Percentiles rank a stretch among this genome's conserved stretches.
phyloP scores from a whole-genome alignment of 495 filamentous ascomycete genomes.

The Talaromyces adpressus region DNA sequence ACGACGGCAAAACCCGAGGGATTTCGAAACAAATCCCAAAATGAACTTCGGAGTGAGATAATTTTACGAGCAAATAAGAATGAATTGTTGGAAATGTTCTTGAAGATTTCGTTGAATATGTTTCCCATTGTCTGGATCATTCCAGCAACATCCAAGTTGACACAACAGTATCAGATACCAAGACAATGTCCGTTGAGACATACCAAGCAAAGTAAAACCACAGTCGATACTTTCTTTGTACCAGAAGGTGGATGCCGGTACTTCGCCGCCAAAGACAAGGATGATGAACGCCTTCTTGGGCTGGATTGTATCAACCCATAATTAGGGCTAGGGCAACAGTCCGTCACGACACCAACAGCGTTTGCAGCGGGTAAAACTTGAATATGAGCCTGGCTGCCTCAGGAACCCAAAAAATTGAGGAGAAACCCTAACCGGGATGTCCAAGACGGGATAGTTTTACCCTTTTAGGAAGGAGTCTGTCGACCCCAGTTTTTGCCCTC shows the following conservation, averaged over 20 bases:
- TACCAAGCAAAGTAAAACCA: background rate
- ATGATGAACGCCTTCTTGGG: background rate
- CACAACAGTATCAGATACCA: background rate
- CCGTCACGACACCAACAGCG: background rate
- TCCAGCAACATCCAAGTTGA: background rate
- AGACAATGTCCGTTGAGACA: background rate
- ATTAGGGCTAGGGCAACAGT: background rate
- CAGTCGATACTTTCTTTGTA: background rate
- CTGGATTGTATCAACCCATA: background rate
- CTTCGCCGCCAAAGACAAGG: background rate
- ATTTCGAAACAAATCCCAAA: background rate
- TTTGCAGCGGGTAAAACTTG: background rate
- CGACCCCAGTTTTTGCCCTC: background rate
- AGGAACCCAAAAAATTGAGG: background rate
- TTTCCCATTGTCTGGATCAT: background rate
- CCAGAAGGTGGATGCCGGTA: background rate
- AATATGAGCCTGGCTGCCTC: background rate
- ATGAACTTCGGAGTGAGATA: background rate
- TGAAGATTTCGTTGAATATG: background rate
- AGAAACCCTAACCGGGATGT: background rate
- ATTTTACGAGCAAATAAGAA: background rate
- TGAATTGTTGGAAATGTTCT: background rate
- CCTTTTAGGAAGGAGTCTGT: background rate
- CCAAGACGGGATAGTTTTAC: constrained; percentile 3
- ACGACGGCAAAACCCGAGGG: background rate